Evolutionary conservation across 208 protist genomes (phyloP).

Genomic region (Leishmania mexicana): DNA sequence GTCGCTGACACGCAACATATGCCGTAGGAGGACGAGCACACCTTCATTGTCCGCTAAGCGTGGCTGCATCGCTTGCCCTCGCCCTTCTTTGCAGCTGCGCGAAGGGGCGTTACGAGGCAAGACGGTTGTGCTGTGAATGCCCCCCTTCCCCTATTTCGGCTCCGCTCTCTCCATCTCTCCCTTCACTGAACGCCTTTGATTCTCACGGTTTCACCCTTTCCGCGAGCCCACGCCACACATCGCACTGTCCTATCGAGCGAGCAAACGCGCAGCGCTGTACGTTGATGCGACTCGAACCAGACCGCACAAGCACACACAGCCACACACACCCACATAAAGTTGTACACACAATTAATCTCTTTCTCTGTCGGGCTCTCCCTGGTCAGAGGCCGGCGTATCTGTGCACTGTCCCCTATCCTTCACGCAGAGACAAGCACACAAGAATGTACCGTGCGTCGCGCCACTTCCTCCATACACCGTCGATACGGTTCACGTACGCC

Average conservation of each 20-base stretch:
- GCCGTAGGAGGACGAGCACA: neutral
- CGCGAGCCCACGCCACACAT: neutral
- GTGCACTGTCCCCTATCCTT: neutral
- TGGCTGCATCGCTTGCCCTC: neutral
- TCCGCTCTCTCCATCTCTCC: neutral
- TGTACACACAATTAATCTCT: neutral
- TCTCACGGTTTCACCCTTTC: neutral
- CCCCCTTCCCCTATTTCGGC: neutral
- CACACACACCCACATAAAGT: neutral
- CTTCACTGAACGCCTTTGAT: neutral
- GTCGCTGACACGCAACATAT: neutral
- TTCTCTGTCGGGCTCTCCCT: neutral
- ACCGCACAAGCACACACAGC: neutral
- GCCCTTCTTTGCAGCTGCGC: neutral
- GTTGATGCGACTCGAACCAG: neutral
- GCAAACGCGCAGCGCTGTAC: neutral
- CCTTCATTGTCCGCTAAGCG: neutral
- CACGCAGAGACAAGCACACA: neutral
- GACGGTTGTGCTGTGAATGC: conserved; percentile 1
- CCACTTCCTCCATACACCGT: conserved; percentile 42
- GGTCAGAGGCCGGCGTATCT: neutral
- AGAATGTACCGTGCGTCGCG: conserved; percentile 41
- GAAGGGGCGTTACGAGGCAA: neutral
- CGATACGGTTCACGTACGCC: conserved; percentile 81
- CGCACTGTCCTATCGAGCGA: neutral